These are phyloP conservation scores for Vitis amurensis DNA, from an alignment of 164 flowering plant species.

Conservation along the genomic window DNA sequence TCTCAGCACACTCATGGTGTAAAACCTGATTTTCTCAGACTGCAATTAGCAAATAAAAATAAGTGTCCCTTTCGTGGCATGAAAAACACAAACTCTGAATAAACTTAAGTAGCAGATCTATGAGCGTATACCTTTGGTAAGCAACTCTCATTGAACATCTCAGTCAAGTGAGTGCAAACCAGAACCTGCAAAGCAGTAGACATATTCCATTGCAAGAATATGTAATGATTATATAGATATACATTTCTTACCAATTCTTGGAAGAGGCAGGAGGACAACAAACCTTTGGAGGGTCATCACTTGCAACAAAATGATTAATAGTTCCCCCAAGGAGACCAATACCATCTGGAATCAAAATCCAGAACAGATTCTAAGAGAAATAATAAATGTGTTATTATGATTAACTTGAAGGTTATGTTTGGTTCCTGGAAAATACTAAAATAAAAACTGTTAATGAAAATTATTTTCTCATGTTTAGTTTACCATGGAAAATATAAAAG, in stretches of 20 bases:
- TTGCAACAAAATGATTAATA: constrained; percentile 62
- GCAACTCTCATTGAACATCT: constrained; percentile 63
- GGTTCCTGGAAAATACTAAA: too few relatives aligned
- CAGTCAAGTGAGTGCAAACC: constrained; percentile 89
- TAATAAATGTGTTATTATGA: too few relatives aligned
- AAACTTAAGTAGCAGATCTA: background rate
- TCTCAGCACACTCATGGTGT: constrained; percentile 91
- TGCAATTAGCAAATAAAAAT: constrained; percentile 25
- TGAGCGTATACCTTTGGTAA: constrained; percentile 50
- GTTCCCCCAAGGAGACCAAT: constrained; percentile 95
- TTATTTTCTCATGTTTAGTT: too few relatives aligned
- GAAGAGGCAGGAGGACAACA: constrained; percentile 13
- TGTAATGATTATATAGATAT: background rate
- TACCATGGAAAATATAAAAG: too few relatives aligned
- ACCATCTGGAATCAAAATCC: constrained; percentile 64
- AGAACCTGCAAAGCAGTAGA: constrained; percentile 57
- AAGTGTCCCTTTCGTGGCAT: constrained; percentile 4
- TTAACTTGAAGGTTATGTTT: too few relatives aligned
- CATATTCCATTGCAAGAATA: too few relatives aligned
- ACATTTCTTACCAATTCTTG: background rate
- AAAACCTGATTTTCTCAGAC: constrained; percentile 74
- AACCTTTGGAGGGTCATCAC: constrained; percentile 86
- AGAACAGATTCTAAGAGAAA: background rate
- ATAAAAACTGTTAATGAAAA: too few relatives aligned
- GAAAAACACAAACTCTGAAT: background rate